These are phyloP conservation scores for Tulasnella sp. DNA, from an alignment of 768 basidiomycete species.

Conservation along the genomic window DNA sequence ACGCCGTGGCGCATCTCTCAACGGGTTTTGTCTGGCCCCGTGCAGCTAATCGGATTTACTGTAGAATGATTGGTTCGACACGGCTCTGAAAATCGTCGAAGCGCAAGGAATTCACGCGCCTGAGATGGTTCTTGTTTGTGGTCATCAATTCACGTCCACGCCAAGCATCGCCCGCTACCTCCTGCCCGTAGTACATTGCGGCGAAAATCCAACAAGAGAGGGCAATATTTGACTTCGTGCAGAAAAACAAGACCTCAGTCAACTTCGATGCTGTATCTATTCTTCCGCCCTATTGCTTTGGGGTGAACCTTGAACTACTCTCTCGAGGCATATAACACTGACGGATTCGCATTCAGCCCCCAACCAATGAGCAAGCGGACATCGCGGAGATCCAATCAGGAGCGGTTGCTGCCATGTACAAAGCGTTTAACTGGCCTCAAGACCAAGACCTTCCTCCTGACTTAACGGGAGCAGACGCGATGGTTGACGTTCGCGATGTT, in stretches of 20 bases:
- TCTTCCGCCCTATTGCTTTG: constrained; percentile 16
- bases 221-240: constrained; percentile 36
- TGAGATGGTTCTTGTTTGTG: background rate
- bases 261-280: constrained; percentile 34
- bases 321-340: too few species aligned
- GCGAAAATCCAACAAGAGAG: constrained; percentile 38
- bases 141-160: too few species aligned
- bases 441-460: background rate
- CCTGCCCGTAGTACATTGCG: background rate
- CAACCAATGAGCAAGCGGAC: too few species aligned
- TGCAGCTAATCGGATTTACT: background rate
- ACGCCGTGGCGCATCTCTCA: background rate
- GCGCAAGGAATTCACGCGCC: background rate
- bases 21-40: background rate
- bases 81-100: background rate
- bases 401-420: too few species aligned
- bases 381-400: too few species aligned
- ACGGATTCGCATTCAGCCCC: too few species aligned
- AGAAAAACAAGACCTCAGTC: constrained; percentile 30
- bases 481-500: background rate
- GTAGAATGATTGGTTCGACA: background rate
- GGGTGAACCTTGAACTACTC: background rate
- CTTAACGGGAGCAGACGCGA: background rate
- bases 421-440: background rate
- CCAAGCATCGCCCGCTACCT: too few species aligned